Base-by-base conservation (phyloP, 164 flowering plant species). In the Sedum album region DNA sequence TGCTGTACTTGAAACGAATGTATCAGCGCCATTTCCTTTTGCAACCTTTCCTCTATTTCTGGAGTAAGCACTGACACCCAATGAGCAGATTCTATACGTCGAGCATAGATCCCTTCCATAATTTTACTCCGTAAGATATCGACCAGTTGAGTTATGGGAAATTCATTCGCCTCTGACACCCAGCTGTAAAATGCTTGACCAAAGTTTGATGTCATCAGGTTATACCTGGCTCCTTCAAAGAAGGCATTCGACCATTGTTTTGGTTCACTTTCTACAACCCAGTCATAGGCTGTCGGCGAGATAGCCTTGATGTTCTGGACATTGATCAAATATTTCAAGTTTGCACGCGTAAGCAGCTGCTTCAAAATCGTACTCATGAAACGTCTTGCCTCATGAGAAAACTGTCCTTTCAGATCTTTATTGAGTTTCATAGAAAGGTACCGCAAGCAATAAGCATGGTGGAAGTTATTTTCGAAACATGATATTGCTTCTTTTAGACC, bases 41-140 rank as follows among this genome's bases (percentile, higher is more conserved):
- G 61, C 10, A 71, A 46, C 68, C 63, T 68, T 17, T 70, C 77
- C 60, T 71, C 73, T 33, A 74, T 35, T 18, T 57, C 36, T 6
- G 77, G 77, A 42, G 66, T 57, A 13, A 74, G 66, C n/a, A 31
- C 68, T 10, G 74, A 64, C n/a, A 35, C 9, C 77, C 77, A 74
- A 57, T 68, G 74, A 65, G 60, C 63, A 68, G 69, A 68, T 21
- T 71, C 71, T 46, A 68, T 53, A 44, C 73, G 65, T 20, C 77
- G 69, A 2, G 46, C 60, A 67, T 68, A 71, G 31, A 74, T 63
- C 61, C 65, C 25, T 31, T 71, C 74, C 77, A 74, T 74, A 11
- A 64, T 53, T 65, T 74, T 68, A 31, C 68, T 31, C 14, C 74
- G 71, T n/a, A 74, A 67, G 38, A 53, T 55, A 39, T 68, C 74